A percentile compares a stretch with the other conserved stretches of the same genome.
Conservation (phyloP, 768 basidiomycete species). For the Phanerochaete sordida region DNA sequence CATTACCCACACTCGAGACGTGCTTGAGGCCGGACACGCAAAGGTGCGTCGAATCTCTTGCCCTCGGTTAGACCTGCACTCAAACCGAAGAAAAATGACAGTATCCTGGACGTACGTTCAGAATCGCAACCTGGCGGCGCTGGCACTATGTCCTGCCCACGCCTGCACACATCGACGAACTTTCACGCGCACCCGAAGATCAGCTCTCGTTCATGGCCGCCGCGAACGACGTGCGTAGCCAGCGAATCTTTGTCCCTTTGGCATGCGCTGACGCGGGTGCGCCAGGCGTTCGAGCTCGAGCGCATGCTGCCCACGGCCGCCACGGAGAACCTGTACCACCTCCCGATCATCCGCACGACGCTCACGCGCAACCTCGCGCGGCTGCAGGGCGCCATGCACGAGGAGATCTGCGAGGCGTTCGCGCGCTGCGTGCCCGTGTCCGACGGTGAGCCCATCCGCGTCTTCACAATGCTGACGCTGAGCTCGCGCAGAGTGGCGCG, state of each 20-base stretch:
- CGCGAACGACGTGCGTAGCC: constrained; percentile 20
- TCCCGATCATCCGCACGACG: background rate
- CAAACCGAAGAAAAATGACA: too few species aligned
- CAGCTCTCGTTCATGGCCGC: constrained; percentile 32
- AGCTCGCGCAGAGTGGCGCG: background rate
- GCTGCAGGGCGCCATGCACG: constrained; percentile 16
- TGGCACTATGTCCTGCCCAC: constrained; percentile 41
- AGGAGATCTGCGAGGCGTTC: constrained; percentile 18
- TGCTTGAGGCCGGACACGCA: constrained; percentile 16
- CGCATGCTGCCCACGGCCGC: background rate
- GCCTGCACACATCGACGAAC: constrained; percentile 33
- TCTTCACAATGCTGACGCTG: background rate
- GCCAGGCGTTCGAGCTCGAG: background rate
- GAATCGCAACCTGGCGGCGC: constrained; percentile 47
- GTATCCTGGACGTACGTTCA: constrained; percentile 29
- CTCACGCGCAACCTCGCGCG: constrained; percentile 6
- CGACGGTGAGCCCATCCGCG: background rate
- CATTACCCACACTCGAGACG: background rate
- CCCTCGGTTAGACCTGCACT: too few species aligned
- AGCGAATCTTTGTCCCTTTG: too few species aligned
- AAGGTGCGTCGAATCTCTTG: constrained; percentile 12
- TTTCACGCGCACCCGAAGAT: constrained; percentile 36
- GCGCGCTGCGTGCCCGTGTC: constrained; percentile 11
- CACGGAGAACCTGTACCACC: background rate
- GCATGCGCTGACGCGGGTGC: too few species aligned